Conservation (phyloP, 78 protist species). For the Anaeramoeba ignava region DNA sequence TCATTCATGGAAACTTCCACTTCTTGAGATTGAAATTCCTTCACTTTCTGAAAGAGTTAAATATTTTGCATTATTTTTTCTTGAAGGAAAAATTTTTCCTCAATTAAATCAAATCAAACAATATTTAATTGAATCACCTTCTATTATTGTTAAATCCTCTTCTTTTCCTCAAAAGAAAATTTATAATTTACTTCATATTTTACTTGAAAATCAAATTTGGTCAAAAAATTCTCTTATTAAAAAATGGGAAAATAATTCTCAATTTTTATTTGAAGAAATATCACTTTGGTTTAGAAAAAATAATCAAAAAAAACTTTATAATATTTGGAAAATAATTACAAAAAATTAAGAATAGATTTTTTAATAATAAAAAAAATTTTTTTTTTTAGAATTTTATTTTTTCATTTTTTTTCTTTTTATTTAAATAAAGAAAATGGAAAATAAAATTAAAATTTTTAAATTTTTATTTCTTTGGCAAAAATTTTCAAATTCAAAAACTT, state of each 20-base stretch:
- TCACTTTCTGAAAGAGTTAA: not conserved
- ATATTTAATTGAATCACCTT: not conserved
- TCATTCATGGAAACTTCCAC: not conserved
- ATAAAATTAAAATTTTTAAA: too few species aligned
- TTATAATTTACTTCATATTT: not conserved
- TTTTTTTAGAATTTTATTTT: too few species aligned
- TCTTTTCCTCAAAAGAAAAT: not conserved
- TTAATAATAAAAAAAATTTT: too few species aligned
- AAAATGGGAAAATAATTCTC: not conserved
- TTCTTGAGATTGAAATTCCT: not conserved
- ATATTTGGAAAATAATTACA: too few species aligned
- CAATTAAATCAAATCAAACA: not conserved
- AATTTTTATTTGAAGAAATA: conserved; percentile 3
- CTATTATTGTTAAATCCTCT: not conserved
- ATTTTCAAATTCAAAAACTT: too few species aligned
- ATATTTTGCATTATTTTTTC: not conserved
- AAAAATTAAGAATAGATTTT: too few species aligned
- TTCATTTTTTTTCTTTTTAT: too few species aligned
- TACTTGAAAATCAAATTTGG: not conserved
- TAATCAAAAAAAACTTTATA: too few species aligned
- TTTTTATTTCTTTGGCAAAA: too few species aligned
- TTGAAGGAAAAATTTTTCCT: not conserved
- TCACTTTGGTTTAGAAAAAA: too few species aligned
- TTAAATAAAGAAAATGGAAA: too few species aligned
- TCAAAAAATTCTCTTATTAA: not conserved